Evolutionary conservation across 805 yeast genomes (phyloP).

Genomic region (Teunomyces gatunensis): DNA sequence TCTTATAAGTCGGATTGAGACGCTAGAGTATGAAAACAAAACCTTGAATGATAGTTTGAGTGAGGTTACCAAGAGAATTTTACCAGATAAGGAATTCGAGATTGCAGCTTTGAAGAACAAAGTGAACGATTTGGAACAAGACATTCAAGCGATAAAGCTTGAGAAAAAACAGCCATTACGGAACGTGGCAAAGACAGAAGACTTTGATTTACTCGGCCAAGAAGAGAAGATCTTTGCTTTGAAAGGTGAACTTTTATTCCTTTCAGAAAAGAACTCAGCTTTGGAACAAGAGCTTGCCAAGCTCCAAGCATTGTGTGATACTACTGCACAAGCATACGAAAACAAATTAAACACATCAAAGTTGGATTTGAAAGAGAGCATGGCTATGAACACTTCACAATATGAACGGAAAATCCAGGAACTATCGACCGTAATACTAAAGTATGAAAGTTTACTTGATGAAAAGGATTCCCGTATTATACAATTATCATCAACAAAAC

Average conservation of each 20-base stretch:
- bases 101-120: conserved; percentile 16
- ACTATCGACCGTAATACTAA: conserved; percentile 23
- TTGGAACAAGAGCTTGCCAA: conserved; percentile 17
- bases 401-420: conserved; percentile 38
- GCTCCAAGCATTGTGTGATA: conserved; percentile 13
- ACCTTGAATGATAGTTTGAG: conserved; percentile 6
- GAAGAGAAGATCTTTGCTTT: conserved; percentile 12
- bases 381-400: conserved; percentile 21
- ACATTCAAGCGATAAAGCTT: not conserved
- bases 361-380: conserved; percentile 25
- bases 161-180: not conserved
- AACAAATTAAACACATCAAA: conserved; percentile 21
- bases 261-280: conserved; percentile 19
- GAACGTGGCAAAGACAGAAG: not conserved
- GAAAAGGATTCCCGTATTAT: conserved; percentile 35
- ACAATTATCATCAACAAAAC: conserved; percentile 35
- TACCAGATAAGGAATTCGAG: conserved; percentile 24
- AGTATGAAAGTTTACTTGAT: conserved; percentile 35
- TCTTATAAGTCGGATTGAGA: conserved; percentile 5
- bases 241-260: conserved; percentile 14
- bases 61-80: conserved; percentile 11
- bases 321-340: conserved; percentile 18
- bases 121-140: conserved; percentile 11
- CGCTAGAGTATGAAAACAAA: conserved; percentile 9
- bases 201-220: conserved; percentile 2